Evolutionary conservation across 2,329 filamentous ascomycete genomes (phyloP).

Genomic region (Pseudovirgaria hyperparasitica): DNA sequence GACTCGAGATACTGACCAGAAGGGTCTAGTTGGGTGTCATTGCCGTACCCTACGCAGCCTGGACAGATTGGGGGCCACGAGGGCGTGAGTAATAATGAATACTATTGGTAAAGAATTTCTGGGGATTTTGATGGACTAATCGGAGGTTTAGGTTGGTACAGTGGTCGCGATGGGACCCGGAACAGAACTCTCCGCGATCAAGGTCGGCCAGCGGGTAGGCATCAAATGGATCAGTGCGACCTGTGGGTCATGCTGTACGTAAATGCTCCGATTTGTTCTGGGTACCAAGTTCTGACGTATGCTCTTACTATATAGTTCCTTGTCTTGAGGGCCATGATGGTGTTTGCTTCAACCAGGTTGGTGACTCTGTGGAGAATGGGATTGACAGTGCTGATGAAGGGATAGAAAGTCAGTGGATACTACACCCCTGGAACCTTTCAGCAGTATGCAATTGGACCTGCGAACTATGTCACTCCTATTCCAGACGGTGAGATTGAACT

Average conservation of each 20-base stretch:
- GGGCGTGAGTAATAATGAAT: constrained; percentile 36
- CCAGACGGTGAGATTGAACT: constrained; percentile 33
- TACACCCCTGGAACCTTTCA: constrained; percentile 62
- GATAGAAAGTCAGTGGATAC: constrained; percentile 46
- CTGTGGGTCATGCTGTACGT: constrained; percentile 32
- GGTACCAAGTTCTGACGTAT: neutral
- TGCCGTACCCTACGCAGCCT: constrained; percentile 45
- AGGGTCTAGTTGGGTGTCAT: constrained; percentile 32
- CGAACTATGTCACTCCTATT: constrained; percentile 58
- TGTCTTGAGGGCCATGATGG: constrained; percentile 44
- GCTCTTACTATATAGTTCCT: constrained; percentile 15
- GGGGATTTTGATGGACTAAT: constrained; percentile 1
- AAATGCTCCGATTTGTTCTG: constrained; percentile 3
- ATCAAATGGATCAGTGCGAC: constrained; percentile 54
- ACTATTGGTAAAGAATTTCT: neutral
- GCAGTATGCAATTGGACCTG: constrained; percentile 51
- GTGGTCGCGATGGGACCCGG: constrained; percentile 53
- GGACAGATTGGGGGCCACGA: constrained; percentile 59
- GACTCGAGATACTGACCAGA: constrained; percentile 1
- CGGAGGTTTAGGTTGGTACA: constrained; percentile 47
- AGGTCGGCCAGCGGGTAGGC: constrained; percentile 55
- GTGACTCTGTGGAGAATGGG: neutral
- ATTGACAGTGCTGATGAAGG: neutral
- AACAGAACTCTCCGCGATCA: constrained; percentile 41
- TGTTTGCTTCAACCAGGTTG: constrained; percentile 36